A percentile compares a stretch with the other conserved stretches of the same genome.
Conservation (phyloP, 306 rosid species). For the Ormosia emarginata region DNA sequence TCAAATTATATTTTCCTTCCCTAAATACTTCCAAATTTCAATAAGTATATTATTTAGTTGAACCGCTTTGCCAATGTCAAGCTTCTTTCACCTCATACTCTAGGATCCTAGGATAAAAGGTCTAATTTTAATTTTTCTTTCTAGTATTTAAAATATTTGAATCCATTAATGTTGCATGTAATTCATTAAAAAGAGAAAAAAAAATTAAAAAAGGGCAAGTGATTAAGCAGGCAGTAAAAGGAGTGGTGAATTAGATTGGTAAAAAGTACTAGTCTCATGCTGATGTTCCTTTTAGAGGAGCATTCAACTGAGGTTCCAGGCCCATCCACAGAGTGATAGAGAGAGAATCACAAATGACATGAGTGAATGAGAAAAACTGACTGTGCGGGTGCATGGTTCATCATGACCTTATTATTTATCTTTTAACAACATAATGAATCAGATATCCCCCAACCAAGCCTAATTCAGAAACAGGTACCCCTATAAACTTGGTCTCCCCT, state of each 20-base stretch:
- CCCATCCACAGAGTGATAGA: constrained; percentile 24
- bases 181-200: too few relatives aligned
- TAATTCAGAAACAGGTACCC: constrained; percentile 19
- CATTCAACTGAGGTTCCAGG: constrained; percentile 50
- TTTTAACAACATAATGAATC: constrained; percentile 38
- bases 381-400: constrained; percentile 36
- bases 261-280: constrained; percentile 51
- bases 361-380: constrained; percentile 28
- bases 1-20: too few relatives aligned
- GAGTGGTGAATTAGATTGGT: constrained; percentile 36
- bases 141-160: too few relatives aligned
- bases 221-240: constrained; percentile 17
- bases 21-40: too few relatives aligned
- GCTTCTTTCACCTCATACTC: too few relatives aligned
- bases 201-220: constrained; percentile 48
- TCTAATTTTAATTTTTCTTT: too few relatives aligned
- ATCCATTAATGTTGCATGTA: too few relatives aligned
- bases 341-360: constrained; percentile 22
- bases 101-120: too few relatives aligned
- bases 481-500: constrained; percentile 5
- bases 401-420: constrained; percentile 50
- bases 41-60: too few relatives aligned
- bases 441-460: constrained; percentile 25
- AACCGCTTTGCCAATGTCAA: too few relatives aligned
- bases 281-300: constrained; percentile 57